These are phyloP conservation scores for Termitomyces sp. DNA, from an alignment of 768 basidiomycete genomes.

Conservation along the genomic window DNA sequence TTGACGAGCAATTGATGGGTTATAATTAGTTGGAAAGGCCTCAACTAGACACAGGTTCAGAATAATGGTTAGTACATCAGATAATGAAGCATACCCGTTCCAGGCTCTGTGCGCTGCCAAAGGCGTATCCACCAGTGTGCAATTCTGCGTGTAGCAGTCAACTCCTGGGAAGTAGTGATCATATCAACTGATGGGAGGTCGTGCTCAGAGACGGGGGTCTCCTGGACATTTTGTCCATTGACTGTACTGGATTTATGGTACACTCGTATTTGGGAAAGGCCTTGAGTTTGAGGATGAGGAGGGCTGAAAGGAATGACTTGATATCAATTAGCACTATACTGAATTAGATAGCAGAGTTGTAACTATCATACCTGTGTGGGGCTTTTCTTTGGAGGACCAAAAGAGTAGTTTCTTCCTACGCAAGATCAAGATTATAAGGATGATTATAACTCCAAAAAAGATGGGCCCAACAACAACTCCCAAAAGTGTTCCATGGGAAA, in stretches of 20 bases:
- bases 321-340: neutral
- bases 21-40: neutral
- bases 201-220: neutral
- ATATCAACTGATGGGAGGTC: neutral
- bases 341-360: neutral
- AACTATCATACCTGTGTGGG: neutral
- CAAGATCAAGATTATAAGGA: neutral
- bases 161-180: too few relatives aligned
- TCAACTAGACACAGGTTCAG: neutral
- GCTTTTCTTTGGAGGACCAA: neutral
- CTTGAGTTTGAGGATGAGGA: neutral
- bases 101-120: neutral
- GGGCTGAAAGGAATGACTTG: neutral
- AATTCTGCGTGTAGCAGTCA: neutral
- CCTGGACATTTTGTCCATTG: neutral
- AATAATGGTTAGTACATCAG: too few relatives aligned
- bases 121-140: neutral
- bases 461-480: neutral
- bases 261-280: neutral
- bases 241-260: neutral
- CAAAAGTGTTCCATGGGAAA: neutral
- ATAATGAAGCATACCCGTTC: neutral
- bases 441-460: neutral
- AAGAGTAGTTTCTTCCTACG: neutral
- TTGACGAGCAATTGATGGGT: neutral